Evolutionary conservation across 1,284 basidiomycete species (phyloP), one percentile per base, ranked within the genome.

Genomic region (Fomitopsis betulina): DNA sequence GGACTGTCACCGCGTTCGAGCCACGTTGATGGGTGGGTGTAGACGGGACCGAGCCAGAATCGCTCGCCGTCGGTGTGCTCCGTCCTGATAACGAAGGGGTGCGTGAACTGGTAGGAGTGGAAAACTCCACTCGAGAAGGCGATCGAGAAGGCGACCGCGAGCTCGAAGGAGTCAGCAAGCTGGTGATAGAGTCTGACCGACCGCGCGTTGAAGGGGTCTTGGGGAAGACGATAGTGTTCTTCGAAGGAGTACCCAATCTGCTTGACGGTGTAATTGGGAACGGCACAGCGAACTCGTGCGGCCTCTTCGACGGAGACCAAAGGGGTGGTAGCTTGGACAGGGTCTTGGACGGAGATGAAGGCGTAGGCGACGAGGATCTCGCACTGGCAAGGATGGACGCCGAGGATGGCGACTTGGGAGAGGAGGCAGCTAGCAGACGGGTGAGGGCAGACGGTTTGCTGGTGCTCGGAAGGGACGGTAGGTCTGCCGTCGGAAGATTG

Each of bases 361-460:
- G 68, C 7, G 74, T 73, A 5, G 80, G 76, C 19, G 82, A 81
- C 23, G 78, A 72, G 12, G 86, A 81, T 43, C 76, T 58, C 68
- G 74, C 60, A 61, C 76, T 58, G 68, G 74, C 60, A 60, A 74
- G 67, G 50, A 73, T 72, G 75, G 76, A 63, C 71, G 75, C 56
- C 72, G 79, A 60, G 72, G 75, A 58, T 12, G 73, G 68, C 68
- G 75, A 62, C 66, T 88, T 89, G 30, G 89, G 87, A 55, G 89
- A 91, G 17, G 83, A 78, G 52, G 87, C 86, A 23, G 86, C 86
- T 56, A 91, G 78, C 17, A 80, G 79, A 21, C 83, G 82, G 7
- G 89, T 90, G 49, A 91, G 75, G 43, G 82, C 78, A 30, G 89
- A 89, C 13, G 83, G 74, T 67, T 87, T 87, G n/a, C 73, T 65